Evolutionary conservation across 2,329 filamentous ascomycete species (phyloP).

Genomic region (Septoria linicola): DNA sequence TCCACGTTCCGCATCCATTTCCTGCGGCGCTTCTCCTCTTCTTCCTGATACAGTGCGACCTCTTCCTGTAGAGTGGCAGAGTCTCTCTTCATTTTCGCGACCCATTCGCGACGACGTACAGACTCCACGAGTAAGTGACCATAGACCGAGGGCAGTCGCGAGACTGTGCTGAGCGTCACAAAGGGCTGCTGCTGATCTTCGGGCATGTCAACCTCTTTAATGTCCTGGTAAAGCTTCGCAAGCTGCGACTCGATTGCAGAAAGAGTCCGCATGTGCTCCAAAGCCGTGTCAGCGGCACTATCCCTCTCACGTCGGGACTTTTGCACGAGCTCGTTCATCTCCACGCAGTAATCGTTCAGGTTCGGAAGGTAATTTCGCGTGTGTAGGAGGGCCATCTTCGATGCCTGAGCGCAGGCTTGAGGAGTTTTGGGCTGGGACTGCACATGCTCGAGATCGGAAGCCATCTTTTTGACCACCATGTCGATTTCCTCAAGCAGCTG

Average conservation of each 20-base stretch:
- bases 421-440: conserved; percentile 66
- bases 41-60: conserved; percentile 86
- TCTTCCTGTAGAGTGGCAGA: conserved; percentile 87
- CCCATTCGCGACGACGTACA: conserved; percentile 84
- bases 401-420: conserved; percentile 62
- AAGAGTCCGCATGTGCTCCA: conserved; percentile 77
- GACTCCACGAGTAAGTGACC: conserved; percentile 85
- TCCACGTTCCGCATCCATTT: conserved; percentile 89
- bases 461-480: conserved; percentile 80
- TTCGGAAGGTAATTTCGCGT: conserved; percentile 63
- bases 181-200: conserved; percentile 78
- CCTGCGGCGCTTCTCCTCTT: conserved; percentile 82
- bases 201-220: conserved; percentile 68
- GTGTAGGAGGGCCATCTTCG: conserved; percentile 63
- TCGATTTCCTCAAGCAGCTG: conserved; percentile 81
- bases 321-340: conserved; percentile 56
- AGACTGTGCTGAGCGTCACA: conserved; percentile 74
- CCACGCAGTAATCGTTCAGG: conserved; percentile 56
- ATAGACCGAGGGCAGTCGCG: conserved; percentile 84
- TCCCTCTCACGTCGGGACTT: conserved; percentile 63
- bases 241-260: conserved; percentile 76
- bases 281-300: conserved; percentile 61
- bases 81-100: conserved; percentile 83
- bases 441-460: conserved; percentile 78
- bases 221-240: conserved; percentile 67